Conservation (phyloP, 352 stramenopile species). For the Pythium dissimile region DNA sequence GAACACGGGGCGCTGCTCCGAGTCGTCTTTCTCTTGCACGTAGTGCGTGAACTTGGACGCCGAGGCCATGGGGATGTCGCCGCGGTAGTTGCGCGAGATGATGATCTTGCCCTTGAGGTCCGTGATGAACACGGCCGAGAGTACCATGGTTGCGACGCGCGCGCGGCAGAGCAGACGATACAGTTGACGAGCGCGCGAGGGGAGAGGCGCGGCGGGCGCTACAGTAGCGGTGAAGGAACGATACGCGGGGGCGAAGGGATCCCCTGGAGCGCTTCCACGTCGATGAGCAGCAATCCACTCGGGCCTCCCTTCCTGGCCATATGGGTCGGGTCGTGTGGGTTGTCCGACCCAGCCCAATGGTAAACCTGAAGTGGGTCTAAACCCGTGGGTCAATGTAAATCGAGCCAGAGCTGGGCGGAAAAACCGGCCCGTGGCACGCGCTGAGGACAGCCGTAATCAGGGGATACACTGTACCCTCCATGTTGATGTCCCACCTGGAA, state of each 20-base stretch:
- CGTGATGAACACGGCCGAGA: slow-evolving; percentile 98
- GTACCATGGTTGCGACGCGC: slow-evolving; percentile 82
- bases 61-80: slow-evolving; percentile 96
- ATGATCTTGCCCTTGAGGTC: slow-evolving; percentile 99
- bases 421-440: slow-evolving; percentile 10
- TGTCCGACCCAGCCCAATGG: background rate
- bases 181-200: background rate
- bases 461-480: slow-evolving; percentile 1
- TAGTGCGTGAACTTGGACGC: slow-evolving; percentile 89
- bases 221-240: background rate
- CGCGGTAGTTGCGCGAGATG: slow-evolving; percentile 98
- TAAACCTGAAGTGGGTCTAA: background rate
- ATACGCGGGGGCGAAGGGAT: background rate
- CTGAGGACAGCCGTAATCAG: background rate
- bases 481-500: slow-evolving; percentile 6
- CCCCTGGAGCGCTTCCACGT: slow-evolving; percentile 21
- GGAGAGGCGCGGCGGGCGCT: background rate
- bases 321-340: background rate
- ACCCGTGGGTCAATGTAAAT: background rate
- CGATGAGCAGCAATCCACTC: slow-evolving; percentile 12
- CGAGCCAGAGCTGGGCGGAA: background rate
- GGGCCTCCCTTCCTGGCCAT: background rate
- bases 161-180: background rate
- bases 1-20: slow-evolving; percentile 93
- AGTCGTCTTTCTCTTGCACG: slow-evolving; percentile 94